A percentile compares a stretch with the other conserved stretches of the same genome.
phyloP scores from a whole-genome alignment of 805 yeast genomes.

The Nakazawaea sp. region DNA sequence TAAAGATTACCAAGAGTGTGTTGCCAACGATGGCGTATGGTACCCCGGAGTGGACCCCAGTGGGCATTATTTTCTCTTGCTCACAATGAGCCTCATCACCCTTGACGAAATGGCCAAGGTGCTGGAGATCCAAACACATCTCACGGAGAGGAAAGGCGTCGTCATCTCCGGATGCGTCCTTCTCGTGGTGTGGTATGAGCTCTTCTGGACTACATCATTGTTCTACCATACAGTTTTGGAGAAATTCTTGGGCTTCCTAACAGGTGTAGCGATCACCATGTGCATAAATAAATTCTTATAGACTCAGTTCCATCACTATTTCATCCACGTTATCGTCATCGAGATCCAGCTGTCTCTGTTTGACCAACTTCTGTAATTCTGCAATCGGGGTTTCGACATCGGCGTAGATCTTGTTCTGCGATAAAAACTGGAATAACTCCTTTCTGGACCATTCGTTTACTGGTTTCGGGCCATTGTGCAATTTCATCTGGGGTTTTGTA shows the following conservation, averaged over 20 bases:
- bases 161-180: too few relatives aligned
- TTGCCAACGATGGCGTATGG: constrained; percentile 30
- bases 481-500: background rate
- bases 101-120: background rate
- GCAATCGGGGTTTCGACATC: constrained; percentile 5
- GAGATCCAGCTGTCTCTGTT: background rate
- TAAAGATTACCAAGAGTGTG: constrained; percentile 1
- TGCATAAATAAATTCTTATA: constrained; percentile 2
- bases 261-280: constrained; percentile 29
- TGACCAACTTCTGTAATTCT: constrained; percentile 2
- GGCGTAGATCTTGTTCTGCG: constrained; percentile 9
- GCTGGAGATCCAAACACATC: too few relatives aligned
- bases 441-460: constrained; percentile 7
- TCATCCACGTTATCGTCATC: constrained; percentile 3
- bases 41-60: constrained; percentile 44
- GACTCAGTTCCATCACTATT: constrained; percentile 2
- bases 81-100: constrained; percentile 32
- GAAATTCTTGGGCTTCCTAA: constrained; percentile 33
- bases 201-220: constrained; percentile 36
- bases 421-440: constrained; percentile 9
- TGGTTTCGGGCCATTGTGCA: background rate
- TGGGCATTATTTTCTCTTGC: constrained; percentile 43
- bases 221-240: constrained; percentile 44
- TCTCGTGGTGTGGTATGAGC: constrained; percentile 31
- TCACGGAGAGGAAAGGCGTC: too few relatives aligned